A percentile compares a stretch with the other conserved stretches of the same genome.
These are phyloP conservation scores for Scytalidium sp. DNA, from an alignment of 2,329 filamentous ascomycete species.

Conservation along the genomic window DNA sequence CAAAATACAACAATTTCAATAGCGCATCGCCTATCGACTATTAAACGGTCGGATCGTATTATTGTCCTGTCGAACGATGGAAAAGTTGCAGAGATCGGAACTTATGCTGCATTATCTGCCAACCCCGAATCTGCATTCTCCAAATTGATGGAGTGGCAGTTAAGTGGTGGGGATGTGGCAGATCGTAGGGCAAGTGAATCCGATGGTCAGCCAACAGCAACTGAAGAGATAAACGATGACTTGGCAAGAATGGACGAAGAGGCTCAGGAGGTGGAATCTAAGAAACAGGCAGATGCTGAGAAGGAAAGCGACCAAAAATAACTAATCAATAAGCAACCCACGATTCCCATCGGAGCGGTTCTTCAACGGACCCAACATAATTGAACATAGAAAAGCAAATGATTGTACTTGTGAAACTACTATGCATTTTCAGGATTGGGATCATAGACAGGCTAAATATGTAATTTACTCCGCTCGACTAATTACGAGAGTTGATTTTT, in stretches of 20 bases:
- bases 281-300: slow-evolving; percentile 11
- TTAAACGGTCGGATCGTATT: slow-evolving; percentile 92
- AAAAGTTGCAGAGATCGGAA: slow-evolving; percentile 85
- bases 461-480: slow-evolving; percentile 17
- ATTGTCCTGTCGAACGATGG: slow-evolving; percentile 88
- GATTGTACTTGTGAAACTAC: slow-evolving; percentile 5
- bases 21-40: slow-evolving; percentile 91
- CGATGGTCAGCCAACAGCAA: slow-evolving; percentile 4
- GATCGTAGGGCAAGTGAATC: slow-evolving; percentile 29
- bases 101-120: slow-evolving; percentile 72
- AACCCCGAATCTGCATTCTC: slow-evolving; percentile 81
- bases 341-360: slow-evolving; percentile 5
- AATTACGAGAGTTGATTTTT: background rate
- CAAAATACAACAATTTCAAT: slow-evolving; percentile 98
- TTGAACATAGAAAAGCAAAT: slow-evolving; percentile 7
- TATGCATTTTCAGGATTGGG: background rate
- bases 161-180: slow-evolving; percentile 74
- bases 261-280: slow-evolving; percentile 13
- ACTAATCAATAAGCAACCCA: background rate
- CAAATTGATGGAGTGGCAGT: slow-evolving; percentile 98
- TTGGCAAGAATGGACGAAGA: slow-evolving; percentile 14
- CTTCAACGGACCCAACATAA: slow-evolving; percentile 11
- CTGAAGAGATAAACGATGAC: slow-evolving; percentile 21
- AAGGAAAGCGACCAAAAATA: slow-evolving; percentile 4
- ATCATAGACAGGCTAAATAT: background rate